Percentiles rank a stretch among this genome's conserved stretches.
phyloP scores from a whole-genome alignment of 2,329 filamentous ascomycete species.

The Penicillium verrucosum region DNA sequence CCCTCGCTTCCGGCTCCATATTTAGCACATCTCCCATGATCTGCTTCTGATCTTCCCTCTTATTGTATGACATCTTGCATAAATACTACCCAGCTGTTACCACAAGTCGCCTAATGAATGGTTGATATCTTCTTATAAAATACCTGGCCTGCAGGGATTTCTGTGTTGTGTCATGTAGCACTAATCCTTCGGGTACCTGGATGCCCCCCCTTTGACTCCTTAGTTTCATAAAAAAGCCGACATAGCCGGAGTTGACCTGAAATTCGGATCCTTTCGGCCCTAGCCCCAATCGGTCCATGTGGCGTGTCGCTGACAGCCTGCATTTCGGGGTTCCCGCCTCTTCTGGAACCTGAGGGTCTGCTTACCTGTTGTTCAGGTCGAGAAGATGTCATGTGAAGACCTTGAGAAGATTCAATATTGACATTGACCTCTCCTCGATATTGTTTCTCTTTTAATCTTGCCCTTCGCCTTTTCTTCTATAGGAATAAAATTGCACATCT shows the following conservation, averaged over 20 bases:
- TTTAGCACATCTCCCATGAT: slow-evolving; percentile 8
- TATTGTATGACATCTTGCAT: slow-evolving; percentile 1
- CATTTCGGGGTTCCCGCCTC: background rate
- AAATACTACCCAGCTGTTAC: background rate
- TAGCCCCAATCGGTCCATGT: background rate
- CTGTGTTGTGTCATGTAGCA: background rate
- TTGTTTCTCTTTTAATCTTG: background rate
- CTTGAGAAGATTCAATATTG: background rate
- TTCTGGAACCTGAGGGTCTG: background rate
- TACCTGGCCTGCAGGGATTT: background rate
- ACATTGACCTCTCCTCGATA: background rate
- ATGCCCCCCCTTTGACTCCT: background rate
- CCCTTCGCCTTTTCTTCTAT: background rate
- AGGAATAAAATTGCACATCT: background rate
- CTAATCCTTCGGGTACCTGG: background rate
- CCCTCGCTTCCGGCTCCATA: slow-evolving; percentile 10
- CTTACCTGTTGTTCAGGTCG: background rate
- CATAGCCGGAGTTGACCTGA: background rate
- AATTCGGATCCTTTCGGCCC: background rate
- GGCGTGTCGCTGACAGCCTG: slow-evolving; percentile 1
- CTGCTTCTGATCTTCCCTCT: slow-evolving; percentile 4
- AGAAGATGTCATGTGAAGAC: background rate
- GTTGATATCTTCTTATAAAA: background rate
- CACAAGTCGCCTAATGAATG: background rate
- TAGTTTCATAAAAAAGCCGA: background rate